phyloP scores from a whole-genome alignment of 257 asterid genomes.

The Sherardia arvensis region DNA sequence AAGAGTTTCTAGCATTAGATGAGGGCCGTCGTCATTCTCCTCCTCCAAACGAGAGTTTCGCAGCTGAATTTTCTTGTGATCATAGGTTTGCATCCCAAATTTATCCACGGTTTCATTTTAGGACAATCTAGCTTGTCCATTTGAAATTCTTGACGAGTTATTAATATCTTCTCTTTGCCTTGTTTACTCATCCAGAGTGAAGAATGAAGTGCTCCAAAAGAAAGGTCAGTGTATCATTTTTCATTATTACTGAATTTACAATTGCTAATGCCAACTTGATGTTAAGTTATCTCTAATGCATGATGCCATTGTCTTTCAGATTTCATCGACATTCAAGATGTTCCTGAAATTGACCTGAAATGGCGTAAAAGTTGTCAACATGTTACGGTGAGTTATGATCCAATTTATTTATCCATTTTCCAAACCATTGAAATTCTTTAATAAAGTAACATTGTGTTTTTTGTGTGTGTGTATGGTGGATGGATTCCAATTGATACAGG shows the following conservation, averaged over 20 bases:
- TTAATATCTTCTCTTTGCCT: neutral
- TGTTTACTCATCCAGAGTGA: slow-evolving; percentile 31
- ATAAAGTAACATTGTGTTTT: slow-evolving; percentile 8
- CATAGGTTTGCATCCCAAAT: slow-evolving; percentile 21
- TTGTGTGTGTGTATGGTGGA: neutral
- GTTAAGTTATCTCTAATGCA: neutral
- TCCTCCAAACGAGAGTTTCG: slow-evolving; percentile 26
- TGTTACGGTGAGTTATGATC: slow-evolving; percentile 34
- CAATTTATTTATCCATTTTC: slow-evolving; percentile 10
- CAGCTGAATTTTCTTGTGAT: slow-evolving; percentile 22
- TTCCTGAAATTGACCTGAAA: slow-evolving; percentile 34
- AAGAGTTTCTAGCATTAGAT: slow-evolving; percentile 21
- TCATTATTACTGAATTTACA: too few species aligned
- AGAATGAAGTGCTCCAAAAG: slow-evolving; percentile 22
- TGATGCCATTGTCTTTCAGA: slow-evolving; percentile 26
- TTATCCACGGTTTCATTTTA: neutral
- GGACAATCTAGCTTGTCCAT: neutral
- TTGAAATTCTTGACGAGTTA: neutral
- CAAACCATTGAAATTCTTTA: slow-evolving; percentile 6
- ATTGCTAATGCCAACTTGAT: neutral
- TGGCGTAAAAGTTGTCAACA: slow-evolving; percentile 39
- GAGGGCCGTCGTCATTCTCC: slow-evolving; percentile 13
- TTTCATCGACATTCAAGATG: slow-evolving; percentile 24
- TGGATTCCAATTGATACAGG: slow-evolving; percentile 24
- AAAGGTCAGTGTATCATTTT: slow-evolving; percentile 15